Evolutionary conservation across 2,329 filamentous ascomycete genomes (phyloP).

Genomic region (Neonectria coccinea): DNA sequence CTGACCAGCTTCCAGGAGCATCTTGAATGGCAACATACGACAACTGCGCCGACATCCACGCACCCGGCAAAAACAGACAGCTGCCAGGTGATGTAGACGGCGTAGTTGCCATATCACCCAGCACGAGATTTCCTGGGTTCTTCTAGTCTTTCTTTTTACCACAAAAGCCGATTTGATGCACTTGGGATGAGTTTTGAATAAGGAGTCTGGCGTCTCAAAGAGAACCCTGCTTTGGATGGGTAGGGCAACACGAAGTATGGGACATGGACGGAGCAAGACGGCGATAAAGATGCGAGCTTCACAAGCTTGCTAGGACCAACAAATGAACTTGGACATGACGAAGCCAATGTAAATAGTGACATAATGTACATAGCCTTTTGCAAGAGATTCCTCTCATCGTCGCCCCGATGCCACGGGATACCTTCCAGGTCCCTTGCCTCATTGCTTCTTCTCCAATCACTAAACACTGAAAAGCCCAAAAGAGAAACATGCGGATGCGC

Average conservation of each 20-base stretch:
- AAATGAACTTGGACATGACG: constrained; percentile 27
- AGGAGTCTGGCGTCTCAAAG: constrained; percentile 42
- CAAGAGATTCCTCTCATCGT: constrained; percentile 21
- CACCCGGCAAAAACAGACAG: constrained; percentile 50
- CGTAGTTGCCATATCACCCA: constrained; percentile 39
- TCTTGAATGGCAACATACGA: constrained; percentile 67
- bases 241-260: constrained; percentile 5
- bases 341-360: constrained; percentile 35
- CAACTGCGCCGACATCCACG: constrained; percentile 53
- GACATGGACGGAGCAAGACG: constrained; percentile 16
- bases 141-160: neutral
- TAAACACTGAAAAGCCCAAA: constrained; percentile 20
- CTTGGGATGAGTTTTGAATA: constrained; percentile 10
- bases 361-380: constrained; percentile 39
- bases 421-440: constrained; percentile 12
- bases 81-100: constrained; percentile 60
- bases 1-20: constrained; percentile 64
- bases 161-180: neutral
- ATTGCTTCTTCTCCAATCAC: constrained; percentile 9
- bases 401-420: constrained; percentile 14
- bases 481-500: constrained; percentile 26
- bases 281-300: constrained; percentile 30
- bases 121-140: neutral
- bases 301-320: constrained; percentile 33
- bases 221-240: constrained; percentile 11